Base-by-base conservation (phyloP, 768 basidiomycete genomes). In the Boletus bicolor region DNA sequence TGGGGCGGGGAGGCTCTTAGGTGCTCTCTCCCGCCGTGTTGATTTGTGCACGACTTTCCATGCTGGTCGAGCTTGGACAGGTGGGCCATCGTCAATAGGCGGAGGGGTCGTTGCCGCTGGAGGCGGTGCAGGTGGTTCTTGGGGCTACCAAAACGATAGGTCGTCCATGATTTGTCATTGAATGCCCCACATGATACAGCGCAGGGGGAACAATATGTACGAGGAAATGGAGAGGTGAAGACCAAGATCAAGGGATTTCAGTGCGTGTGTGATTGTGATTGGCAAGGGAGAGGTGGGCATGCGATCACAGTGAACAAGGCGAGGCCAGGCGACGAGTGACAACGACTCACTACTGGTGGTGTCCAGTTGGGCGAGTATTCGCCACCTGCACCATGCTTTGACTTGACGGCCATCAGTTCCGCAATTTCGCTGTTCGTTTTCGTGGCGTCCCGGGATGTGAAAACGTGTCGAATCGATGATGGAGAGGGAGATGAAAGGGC, bases 371-470 rank as follows among this genome's bases (percentile, higher is more conserved):
- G 84, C 24, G 83, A 76, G 66, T 85, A 92, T 61, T 91, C 88
- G 24, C 89, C 90, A 37, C 86, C 89, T 2, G 85, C 79, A 19
- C 89, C 86, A 67, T 90, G 86, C 69, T 93, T 92, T 19, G 89
- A 84, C 68, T 90, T 89, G 48, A 91, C 77, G 48, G 82, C 80
- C 87, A 93, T 87, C 56, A 93, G 76, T 68, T 89, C 88, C 26
- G 90, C 85, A 60, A 93, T 90, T 70, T 93, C 91, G 59, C 91
- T 92, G 64, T 26, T 26, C 49, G 11, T 35, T 35, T 35, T 19
- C 10, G 15, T 35, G 43, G 24, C 19, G 21, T 37, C n/a, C 21
- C 38, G 3, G 41, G 15, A 26, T 12, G 30, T 17, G 45, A 19
- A 10, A 47, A 19, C 37, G 44, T 32, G 43, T 42, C 44, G 19